Percentiles rank a stretch among this genome's conserved stretches.
phyloP scores from a whole-genome alignment of 352 stramenopile species.

The Elongisporangium anandrum region DNA sequence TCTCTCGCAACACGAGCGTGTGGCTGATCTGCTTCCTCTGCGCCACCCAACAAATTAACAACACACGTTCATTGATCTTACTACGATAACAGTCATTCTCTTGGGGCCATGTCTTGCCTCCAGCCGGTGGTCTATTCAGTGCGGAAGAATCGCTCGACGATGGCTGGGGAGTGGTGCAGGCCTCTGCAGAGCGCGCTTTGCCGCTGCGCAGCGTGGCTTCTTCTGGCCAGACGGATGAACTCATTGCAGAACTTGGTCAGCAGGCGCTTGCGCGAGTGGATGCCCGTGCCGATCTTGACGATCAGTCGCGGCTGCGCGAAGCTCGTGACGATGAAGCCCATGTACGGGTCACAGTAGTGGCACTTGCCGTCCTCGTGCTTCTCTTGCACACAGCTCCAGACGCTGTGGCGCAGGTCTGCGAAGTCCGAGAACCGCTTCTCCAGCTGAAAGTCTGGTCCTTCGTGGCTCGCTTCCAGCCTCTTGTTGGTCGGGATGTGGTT shows the following conservation, averaged over 20 bases:
- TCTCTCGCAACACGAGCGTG: not conserved
- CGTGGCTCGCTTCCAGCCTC: constrained; percentile 7
- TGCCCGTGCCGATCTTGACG: constrained; percentile 25
- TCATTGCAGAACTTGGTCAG: constrained; percentile 26
- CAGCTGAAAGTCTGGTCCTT: constrained; percentile 25
- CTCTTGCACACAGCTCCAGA: constrained; percentile 24
- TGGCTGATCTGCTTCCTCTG: too few relatives aligned
- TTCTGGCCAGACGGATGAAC: constrained; percentile 24
- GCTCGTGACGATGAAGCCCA: constrained; percentile 34
- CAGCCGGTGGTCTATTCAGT: constrained; percentile 5
- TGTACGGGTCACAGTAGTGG: constrained; percentile 34
- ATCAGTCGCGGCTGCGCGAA: constrained; percentile 31
- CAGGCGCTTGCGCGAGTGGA: constrained; percentile 21
- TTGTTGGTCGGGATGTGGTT: constrained; percentile 19
- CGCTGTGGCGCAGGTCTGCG: constrained; percentile 29
- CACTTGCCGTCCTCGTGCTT: constrained; percentile 22
- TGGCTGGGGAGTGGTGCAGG: constrained; percentile 17
- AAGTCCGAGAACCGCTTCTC: constrained; percentile 32
- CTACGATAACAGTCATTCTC: too few relatives aligned
- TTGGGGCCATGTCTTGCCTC: not conserved
- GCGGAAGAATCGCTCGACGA: constrained; percentile 28
- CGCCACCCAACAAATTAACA: too few relatives aligned
- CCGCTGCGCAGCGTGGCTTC: constrained; percentile 11
- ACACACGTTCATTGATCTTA: too few relatives aligned
- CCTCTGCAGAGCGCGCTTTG: constrained; percentile 21